Evolutionary conservation across 768 basidiomycete species (phyloP).

Genomic region (Boletus vinaceobasis): DNA sequence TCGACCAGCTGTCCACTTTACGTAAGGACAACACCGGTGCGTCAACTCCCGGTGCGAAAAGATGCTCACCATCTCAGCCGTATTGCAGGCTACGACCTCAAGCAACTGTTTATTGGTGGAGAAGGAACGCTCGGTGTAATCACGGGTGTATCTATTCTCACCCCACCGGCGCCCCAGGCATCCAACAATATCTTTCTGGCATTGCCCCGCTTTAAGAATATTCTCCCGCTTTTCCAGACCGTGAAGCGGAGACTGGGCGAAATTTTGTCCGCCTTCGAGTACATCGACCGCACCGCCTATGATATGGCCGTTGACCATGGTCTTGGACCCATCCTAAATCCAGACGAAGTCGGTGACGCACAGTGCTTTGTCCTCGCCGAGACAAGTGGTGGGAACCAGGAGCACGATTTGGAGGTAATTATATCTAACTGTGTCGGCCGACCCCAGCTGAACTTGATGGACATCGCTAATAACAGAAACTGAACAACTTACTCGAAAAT

Average conservation of each 20-base stretch:
- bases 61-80: background rate
- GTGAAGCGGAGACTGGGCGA: constrained; percentile 85
- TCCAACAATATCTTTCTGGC: constrained; percentile 92
- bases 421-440: constrained; percentile 1
- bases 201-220: constrained; percentile 80
- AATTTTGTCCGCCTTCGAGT: constrained; percentile 97
- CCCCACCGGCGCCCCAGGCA: constrained; percentile 77
- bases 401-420: constrained; percentile 89
- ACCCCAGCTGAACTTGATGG: constrained; percentile 7
- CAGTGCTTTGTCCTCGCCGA: constrained; percentile 91
- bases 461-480: constrained; percentile 61
- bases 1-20: constrained; percentile 84
- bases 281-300: constrained; percentile 84
- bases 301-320: constrained; percentile 82
- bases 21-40: constrained; percentile 96
- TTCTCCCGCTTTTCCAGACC: constrained; percentile 79
- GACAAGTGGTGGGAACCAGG: constrained; percentile 88
- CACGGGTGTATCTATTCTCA: constrained; percentile 92
- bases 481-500: constrained; percentile 71
- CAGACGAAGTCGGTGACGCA: constrained; percentile 72
- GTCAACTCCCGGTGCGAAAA: constrained; percentile 15
- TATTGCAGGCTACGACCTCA: constrained; percentile 87
- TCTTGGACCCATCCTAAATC: constrained; percentile 70
- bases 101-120: constrained; percentile 96
- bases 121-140: constrained; percentile 96